Evolutionary conservation across 306 rosid species (phyloP).

Genomic region (Cucurbita maxima): DNA sequence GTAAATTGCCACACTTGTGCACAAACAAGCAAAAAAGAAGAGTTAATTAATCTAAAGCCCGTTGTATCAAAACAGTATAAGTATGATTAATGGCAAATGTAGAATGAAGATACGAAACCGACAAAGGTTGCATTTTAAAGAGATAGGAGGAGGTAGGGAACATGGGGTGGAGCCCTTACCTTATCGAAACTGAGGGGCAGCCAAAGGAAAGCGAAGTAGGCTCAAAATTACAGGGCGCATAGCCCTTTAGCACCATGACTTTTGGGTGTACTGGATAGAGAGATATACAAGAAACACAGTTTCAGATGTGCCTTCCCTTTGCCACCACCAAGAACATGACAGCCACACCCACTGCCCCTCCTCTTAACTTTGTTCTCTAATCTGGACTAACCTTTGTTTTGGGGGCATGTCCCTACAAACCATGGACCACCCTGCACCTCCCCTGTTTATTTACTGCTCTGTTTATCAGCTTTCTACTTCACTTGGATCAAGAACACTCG

Average conservation of each 20-base stretch:
- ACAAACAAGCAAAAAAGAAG: too few relatives aligned
- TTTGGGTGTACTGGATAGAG: neutral
- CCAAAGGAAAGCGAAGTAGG: neutral
- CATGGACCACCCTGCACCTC: slow-evolving; percentile 1
- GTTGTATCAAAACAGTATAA: too few relatives aligned
- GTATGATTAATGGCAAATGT: too few relatives aligned
- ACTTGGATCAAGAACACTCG: neutral
- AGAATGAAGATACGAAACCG: too few relatives aligned
- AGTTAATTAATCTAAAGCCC: too few relatives aligned
- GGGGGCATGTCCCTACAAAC: neutral
- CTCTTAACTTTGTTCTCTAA: neutral
- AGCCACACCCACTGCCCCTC: neutral
- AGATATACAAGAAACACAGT: neutral
- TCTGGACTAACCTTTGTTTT: slow-evolving; percentile 1
- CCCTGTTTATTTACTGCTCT: neutral
- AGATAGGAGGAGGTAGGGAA: neutral
- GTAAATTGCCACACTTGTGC: too few relatives aligned
- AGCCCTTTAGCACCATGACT: neutral
- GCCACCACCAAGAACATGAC: too few relatives aligned
- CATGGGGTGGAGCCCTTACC: neutral
- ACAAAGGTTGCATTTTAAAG: too few relatives aligned
- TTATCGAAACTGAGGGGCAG: neutral
- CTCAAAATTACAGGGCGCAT: neutral
- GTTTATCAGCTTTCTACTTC: neutral
- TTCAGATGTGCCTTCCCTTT: neutral